phyloP scores from a whole-genome alignment of 495 filamentous ascomycete genomes.

The Xylaria nigripes region DNA sequence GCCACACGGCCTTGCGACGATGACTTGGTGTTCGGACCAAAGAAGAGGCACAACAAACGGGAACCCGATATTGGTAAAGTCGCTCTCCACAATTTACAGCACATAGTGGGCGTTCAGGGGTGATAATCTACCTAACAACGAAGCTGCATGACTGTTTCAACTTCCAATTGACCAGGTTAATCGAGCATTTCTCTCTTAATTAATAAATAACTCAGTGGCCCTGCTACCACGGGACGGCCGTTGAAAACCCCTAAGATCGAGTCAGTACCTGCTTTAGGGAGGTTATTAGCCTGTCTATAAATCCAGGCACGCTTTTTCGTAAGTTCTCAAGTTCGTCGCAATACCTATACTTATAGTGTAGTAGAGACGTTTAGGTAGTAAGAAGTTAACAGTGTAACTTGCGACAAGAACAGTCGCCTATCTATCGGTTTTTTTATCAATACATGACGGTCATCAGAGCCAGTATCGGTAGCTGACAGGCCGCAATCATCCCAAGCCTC shows the following conservation, averaged over 20 bases:
- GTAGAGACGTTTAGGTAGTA: no score
- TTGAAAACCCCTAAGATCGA: not conserved
- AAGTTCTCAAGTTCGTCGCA: no score
- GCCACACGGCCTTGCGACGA: not conserved
- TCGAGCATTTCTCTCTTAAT: no score
- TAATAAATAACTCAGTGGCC: no score
- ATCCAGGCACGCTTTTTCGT: no score
- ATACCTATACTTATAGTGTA: no score
- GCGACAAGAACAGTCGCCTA: not conserved
- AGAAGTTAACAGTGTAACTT: no score
- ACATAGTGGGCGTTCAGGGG: not conserved
- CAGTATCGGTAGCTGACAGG: not conserved
- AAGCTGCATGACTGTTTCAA: no score
- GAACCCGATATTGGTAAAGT: slow-evolving; percentile 1
- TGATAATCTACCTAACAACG: no score
- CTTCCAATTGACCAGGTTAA: no score
- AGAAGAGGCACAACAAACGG: not conserved
- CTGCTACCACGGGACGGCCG: not conserved
- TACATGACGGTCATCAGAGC: not conserved
- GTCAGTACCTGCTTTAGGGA: not conserved
- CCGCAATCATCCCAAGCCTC: slow-evolving; percentile 10
- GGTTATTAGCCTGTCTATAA: not conserved
- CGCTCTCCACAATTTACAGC: slow-evolving; percentile 3
- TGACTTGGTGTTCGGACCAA: no score
- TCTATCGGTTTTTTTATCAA: not conserved